A percentile compares a stretch with the other conserved stretches of the same genome.
These are phyloP conservation scores for Stephania japonica DNA, from an alignment of 164 flowering plant species.

Conservation along the genomic window DNA sequence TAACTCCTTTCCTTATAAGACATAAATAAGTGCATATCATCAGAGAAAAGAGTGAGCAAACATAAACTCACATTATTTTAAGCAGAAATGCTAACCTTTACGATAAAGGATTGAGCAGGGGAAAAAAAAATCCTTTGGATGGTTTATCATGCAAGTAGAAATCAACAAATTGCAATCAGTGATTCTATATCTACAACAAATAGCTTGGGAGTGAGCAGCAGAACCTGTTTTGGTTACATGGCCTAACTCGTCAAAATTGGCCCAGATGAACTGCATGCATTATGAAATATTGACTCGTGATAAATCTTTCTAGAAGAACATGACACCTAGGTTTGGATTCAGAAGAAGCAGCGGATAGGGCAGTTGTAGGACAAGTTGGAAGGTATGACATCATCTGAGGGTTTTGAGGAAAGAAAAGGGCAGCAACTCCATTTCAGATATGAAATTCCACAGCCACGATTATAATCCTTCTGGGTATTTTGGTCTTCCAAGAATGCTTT, in stretches of 20 bases:
- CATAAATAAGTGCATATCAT: neutral
- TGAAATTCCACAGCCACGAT: neutral
- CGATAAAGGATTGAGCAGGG: neutral
- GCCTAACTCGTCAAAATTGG: neutral
- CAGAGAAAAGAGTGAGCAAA: neutral
- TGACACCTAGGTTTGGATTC: neutral
- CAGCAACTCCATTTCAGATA: neutral
- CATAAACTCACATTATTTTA: neutral
- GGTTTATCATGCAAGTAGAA: neutral
- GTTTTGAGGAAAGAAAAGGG: neutral
- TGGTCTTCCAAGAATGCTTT: neutral
- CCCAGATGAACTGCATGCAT: neutral
- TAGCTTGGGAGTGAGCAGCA: neutral
- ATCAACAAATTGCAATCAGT: too few species aligned
- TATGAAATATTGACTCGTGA: neutral
- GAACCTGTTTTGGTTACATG: neutral
- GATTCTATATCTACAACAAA: too few species aligned
- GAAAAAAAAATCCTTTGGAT: neutral
- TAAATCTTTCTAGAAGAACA: neutral
- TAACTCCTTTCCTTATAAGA: neutral
- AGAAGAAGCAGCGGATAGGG: neutral
- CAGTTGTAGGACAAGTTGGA: neutral
- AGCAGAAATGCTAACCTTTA: neutral
- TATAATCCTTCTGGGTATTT: neutral
- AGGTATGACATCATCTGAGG: neutral